A percentile compares a stretch with the other conserved stretches of the same genome.
These are phyloP conservation scores for Verticillium dahliae DNA, from an alignment of 2,329 filamentous ascomycete genomes.

Conservation along the genomic window DNA sequence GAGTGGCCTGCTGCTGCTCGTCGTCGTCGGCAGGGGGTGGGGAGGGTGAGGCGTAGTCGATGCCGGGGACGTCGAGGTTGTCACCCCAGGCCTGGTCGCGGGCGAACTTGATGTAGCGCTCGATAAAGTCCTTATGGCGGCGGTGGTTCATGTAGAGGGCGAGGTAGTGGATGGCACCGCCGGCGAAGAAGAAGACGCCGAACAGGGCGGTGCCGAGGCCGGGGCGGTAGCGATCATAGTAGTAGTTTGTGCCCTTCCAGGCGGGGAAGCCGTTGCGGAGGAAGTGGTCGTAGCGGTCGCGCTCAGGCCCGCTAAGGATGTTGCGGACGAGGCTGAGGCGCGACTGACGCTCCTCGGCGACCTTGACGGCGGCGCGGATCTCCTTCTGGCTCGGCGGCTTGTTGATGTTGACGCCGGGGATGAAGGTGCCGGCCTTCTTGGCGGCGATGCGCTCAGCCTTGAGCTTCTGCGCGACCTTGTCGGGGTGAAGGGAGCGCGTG, in stretches of 20 bases:
- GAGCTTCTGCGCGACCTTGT: conserved; percentile 88
- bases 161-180: conserved; percentile 82
- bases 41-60: conserved; percentile 41
- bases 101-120: conserved; percentile 86
- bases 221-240: conserved; percentile 89
- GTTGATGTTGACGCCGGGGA: conserved; percentile 57
- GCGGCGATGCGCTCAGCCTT: conserved; percentile 59
- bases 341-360: conserved; percentile 75
- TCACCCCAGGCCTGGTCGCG: conserved; percentile 86
- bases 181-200: conserved; percentile 75
- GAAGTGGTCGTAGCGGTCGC: conserved; percentile 94
- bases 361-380: conserved; percentile 71
- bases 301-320: conserved; percentile 72
- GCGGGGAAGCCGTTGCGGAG: conserved; percentile 85
- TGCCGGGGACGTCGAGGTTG: conserved; percentile 63
- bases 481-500: conserved; percentile 77
- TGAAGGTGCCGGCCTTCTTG: conserved; percentile 40
- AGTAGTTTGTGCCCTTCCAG: conserved; percentile 98
- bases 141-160: conserved; percentile 82
- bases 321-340: conserved; percentile 78
- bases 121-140: conserved; percentile 84
- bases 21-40: conserved; percentile 35
- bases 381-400: conserved; percentile 69
- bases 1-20: conserved; percentile 41
- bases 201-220: conserved; percentile 78